These are phyloP conservation scores for Kalmanozyma brasiliensis DNA, from an alignment of 1,284 basidiomycete species.

Conservation along the genomic window DNA sequence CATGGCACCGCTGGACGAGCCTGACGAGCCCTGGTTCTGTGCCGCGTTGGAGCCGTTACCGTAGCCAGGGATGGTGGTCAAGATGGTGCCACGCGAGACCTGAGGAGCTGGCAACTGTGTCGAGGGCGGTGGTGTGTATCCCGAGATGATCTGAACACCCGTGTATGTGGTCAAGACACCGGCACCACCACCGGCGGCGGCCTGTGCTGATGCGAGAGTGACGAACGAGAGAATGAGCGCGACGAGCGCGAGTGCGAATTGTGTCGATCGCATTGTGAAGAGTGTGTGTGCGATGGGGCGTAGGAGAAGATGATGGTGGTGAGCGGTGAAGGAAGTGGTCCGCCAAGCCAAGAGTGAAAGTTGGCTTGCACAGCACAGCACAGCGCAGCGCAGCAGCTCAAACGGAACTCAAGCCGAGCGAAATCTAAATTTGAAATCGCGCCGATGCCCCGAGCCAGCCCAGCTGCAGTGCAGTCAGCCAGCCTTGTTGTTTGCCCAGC, in stretches of 20 bases:
- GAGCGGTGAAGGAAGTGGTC: background rate
- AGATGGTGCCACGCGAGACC: conserved; percentile 48
- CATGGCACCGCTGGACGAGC: conserved; percentile 31
- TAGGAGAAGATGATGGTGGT: background rate
- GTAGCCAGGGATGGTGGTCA: conserved; percentile 52
- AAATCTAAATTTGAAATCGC: too few relatives aligned
- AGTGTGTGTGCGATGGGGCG: background rate
- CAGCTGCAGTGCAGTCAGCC: too few relatives aligned
- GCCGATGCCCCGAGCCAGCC: conserved; percentile 4
- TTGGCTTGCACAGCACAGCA: background rate
- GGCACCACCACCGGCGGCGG: conserved; percentile 54
- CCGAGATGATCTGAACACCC: conserved; percentile 52
- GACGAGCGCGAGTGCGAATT: conserved; percentile 25
- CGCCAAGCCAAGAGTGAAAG: background rate
- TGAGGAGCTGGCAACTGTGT: conserved; percentile 24
- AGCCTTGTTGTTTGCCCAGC: background rate
- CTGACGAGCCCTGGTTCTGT: conserved; percentile 27
- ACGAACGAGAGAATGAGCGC: conserved; percentile 38
- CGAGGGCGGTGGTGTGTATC: conserved; percentile 52
- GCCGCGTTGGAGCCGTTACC: conserved; percentile 27
- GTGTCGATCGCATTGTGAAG: conserved; percentile 24
- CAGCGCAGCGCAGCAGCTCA: background rate
- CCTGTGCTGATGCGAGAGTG: conserved; percentile 42
- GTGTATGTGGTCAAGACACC: conserved; percentile 45
- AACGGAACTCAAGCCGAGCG: too few relatives aligned